Percentiles rank a stretch among this genome's conserved stretches.
These are phyloP conservation scores for Hirschfeldia incana DNA, from an alignment of 345 rosid species.

Conservation along the genomic window DNA sequence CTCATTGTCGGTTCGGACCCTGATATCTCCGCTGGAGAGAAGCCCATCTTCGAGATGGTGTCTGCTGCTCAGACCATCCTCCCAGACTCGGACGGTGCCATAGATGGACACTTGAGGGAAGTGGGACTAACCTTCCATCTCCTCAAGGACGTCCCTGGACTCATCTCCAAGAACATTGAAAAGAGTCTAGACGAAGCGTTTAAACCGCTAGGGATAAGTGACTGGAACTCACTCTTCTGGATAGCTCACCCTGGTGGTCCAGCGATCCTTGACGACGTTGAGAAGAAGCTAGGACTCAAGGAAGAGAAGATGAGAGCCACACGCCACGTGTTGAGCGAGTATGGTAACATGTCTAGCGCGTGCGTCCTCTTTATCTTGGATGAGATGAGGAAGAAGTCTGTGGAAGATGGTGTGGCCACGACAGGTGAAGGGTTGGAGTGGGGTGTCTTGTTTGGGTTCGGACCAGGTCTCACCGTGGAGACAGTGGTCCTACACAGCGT, in stretches of 20 bases:
- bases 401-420: conserved; percentile 50
- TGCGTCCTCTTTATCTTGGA: conserved; percentile 74
- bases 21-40: conserved; percentile 44
- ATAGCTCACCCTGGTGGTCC: conserved; percentile 84
- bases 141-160: conserved; percentile 62
- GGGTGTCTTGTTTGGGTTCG: conserved; percentile 84
- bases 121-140: conserved; percentile 72
- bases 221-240: conserved; percentile 86
- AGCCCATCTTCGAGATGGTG: conserved; percentile 63
- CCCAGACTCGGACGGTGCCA: conserved; percentile 72
- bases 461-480: conserved; percentile 87
- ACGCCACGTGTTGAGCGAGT: conserved; percentile 62
- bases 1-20: conserved; percentile 70
- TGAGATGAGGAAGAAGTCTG: conserved; percentile 70
- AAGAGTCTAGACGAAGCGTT: conserved; percentile 66
- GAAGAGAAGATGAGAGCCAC: conserved; percentile 62
- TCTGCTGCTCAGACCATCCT: conserved; percentile 70
- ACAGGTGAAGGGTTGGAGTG: conserved; percentile 87
- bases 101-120: conserved; percentile 71
- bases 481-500: conserved; percentile 73
- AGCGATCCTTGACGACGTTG: conserved; percentile 63
- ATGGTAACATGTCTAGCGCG: conserved; percentile 85
- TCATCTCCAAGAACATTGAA: conserved; percentile 71
- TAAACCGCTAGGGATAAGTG: conserved; percentile 64
- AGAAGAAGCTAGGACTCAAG: conserved; percentile 51